These are phyloP conservation scores for Botrytis medusae DNA, from an alignment of 2,329 filamentous ascomycete species.

Conservation along the genomic window DNA sequence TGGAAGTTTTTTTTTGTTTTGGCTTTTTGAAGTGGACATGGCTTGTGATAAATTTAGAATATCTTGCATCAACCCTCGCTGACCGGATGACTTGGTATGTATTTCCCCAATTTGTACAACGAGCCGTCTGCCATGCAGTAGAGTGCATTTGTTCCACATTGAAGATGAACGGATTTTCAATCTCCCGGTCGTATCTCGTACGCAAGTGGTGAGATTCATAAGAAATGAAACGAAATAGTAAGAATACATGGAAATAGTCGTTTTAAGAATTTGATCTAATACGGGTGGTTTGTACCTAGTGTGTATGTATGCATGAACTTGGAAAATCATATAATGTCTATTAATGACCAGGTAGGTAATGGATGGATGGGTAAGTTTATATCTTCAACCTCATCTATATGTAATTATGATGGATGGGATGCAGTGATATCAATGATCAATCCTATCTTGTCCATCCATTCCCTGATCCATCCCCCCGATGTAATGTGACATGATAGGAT, in stretches of 20 bases:
- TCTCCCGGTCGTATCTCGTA: not conserved
- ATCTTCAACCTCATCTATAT: not conserved
- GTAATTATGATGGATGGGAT: too few species aligned
- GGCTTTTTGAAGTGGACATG: not conserved
- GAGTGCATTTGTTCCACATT: not conserved
- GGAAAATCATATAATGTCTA: not conserved
- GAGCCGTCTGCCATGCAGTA: conserved; percentile 9
- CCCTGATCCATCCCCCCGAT: not conserved
- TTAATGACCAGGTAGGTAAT: not conserved
- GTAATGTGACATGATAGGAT: conserved; percentile 2
- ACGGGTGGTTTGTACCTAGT: not conserved
- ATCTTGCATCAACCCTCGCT: conserved; percentile 5
- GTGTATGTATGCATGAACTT: not conserved
- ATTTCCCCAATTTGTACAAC: conserved; percentile 20
- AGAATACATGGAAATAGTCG: not conserved
- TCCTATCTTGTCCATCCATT: not conserved
- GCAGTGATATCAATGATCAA: not conserved
- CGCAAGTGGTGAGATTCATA: not conserved
- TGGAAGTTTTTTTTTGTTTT: not conserved
- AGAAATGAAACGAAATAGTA: not conserved
- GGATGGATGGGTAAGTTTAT: not conserved
- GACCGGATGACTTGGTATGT: conserved; percentile 8
- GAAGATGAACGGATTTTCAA: not conserved
- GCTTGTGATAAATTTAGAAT: conserved; percentile 12
- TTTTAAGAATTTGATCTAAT: not conserved